These are phyloP conservation scores for Bidens hawaiensis DNA, from an alignment of 140 eudicot species.

Conservation along the genomic window DNA sequence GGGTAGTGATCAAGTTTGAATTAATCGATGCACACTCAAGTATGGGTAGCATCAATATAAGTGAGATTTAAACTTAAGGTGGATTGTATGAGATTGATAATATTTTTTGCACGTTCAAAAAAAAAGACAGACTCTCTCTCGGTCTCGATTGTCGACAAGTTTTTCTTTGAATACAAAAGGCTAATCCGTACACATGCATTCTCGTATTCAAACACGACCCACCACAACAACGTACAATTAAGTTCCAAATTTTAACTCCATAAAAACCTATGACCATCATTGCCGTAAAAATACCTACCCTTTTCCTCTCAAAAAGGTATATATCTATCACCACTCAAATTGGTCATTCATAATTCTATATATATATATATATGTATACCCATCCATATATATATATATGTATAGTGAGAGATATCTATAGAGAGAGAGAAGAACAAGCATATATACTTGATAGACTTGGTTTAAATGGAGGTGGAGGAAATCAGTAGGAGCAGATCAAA, in stretches of 20 bases:
- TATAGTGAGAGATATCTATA: neutral
- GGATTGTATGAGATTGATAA: too few species aligned
- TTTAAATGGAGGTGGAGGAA: constrained; percentile 37
- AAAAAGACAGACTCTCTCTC: constrained; percentile 7
- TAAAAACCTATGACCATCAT: constrained; percentile 24
- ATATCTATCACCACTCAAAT: constrained; percentile 6
- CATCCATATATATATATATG: neutral
- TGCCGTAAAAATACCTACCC: constrained; percentile 5
- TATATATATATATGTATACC: too few species aligned
- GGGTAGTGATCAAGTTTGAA: too few species aligned
- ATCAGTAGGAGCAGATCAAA: constrained; percentile 9
- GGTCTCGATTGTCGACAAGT: constrained; percentile 16
- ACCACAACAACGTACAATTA: constrained; percentile 1
- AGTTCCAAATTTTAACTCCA: constrained; percentile 12
- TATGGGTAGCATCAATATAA: too few species aligned
- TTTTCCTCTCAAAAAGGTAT: too few species aligned
- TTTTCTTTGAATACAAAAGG: constrained; percentile 11
- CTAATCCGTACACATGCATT: constrained; percentile 28
- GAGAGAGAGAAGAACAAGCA: neutral
- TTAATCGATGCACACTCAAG: too few species aligned
- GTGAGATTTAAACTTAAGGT: too few species aligned
- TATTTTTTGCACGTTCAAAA: too few species aligned
- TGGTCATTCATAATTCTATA: neutral
- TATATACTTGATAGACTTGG: neutral
- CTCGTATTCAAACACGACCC: constrained; percentile 19